Evolutionary conservation across 2,329 filamentous ascomycete genomes (phyloP).

Genomic region (Sporothrix dimorphospora): DNA sequence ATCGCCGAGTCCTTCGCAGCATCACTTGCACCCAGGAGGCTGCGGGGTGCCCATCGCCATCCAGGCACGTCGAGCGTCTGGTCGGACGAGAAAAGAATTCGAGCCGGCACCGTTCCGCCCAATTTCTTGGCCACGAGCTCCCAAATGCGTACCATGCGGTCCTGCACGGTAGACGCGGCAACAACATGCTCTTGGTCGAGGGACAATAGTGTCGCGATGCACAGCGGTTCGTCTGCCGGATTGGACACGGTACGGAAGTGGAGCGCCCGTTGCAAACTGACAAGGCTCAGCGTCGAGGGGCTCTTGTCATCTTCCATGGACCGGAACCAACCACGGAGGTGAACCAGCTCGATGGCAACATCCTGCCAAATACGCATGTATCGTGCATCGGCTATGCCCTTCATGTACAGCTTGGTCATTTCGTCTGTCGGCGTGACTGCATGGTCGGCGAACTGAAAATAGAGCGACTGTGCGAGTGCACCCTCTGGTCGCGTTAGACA

Average conservation of each 20-base stretch:
- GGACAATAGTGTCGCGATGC: conserved; percentile 16
- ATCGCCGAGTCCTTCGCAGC: neutral
- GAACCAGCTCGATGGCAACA: conserved; percentile 12
- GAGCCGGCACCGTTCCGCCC: neutral
- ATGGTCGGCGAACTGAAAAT: conserved; percentile 25
- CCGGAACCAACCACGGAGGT: conserved; percentile 14
- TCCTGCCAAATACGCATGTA: conserved; percentile 25
- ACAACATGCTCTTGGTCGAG: conserved; percentile 15
- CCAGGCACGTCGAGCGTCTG: conserved; percentile 18
- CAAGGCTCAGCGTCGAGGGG: neutral
- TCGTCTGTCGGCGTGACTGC: neutral
- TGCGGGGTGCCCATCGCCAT: conserved; percentile 22
- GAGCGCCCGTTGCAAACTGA: conserved; percentile 10
- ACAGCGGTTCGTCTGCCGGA: conserved; percentile 20
- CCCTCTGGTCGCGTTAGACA: conserved; percentile 8
- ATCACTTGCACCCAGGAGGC: conserved; percentile 2
- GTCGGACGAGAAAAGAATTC: conserved; percentile 19
- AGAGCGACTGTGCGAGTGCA: conserved; percentile 19
- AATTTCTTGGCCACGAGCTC: neutral
- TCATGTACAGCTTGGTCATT: conserved; percentile 7
- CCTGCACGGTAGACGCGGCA: neutral
- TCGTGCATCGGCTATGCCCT: neutral
- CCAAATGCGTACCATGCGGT: conserved; percentile 25
- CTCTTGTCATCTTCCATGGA: neutral
- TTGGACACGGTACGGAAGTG: conserved; percentile 27